These are phyloP conservation scores for Mallotus repandus DNA, from an alignment of 441 rosid species.

Conservation along the genomic window DNA sequence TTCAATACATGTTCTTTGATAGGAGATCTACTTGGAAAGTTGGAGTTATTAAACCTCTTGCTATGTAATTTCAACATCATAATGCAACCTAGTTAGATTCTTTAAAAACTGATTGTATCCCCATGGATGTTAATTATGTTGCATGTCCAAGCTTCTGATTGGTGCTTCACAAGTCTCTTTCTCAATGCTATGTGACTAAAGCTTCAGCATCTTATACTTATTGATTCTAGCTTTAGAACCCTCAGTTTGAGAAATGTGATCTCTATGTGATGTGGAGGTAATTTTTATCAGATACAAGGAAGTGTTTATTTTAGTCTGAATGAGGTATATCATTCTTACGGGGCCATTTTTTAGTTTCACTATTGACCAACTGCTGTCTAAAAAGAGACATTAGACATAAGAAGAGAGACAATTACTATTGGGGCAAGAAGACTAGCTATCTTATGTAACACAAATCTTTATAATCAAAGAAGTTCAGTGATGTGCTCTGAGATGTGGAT, in stretches of 20 bases:
- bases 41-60: no score
- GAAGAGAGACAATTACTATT: not conserved
- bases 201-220: not conserved
- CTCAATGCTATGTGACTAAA: not conserved
- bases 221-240: not conserved
- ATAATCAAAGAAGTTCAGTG: not conserved
- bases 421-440: not conserved
- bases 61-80: not conserved
- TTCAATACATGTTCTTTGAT: not conserved
- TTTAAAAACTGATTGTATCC: not conserved
- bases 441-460: not conserved
- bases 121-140: not conserved
- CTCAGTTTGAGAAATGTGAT: not conserved
- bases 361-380: no score
- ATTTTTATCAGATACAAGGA: not conserved
- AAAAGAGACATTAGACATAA: not conserved
- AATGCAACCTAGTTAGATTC: not conserved
- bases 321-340: no score
- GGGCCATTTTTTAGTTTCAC: no score
- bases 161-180: not conserved
- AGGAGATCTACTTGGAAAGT: not conserved
- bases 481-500: not conserved
- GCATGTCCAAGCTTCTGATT: not conserved
- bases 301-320: not conserved
- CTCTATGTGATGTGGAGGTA: not conserved